Evolutionary conservation across 2,329 filamentous ascomycete genomes (phyloP).

Genomic region (Diplodia sapinea): DNA sequence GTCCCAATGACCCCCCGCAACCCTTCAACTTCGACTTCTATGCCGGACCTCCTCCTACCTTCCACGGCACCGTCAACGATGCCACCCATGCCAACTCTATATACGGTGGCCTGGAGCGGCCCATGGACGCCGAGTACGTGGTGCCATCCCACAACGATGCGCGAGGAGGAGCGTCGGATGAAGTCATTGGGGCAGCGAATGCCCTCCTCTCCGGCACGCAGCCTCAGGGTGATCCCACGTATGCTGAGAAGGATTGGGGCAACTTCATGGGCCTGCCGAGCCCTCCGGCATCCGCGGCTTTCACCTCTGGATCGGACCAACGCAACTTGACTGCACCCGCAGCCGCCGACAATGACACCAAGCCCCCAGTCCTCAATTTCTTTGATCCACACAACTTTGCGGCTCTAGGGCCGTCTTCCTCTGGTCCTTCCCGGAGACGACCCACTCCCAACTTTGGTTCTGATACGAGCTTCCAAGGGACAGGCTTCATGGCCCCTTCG

Average conservation of each 20-base stretch:
- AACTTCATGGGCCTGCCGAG: conserved; percentile 27
- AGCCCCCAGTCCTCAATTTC: conserved; percentile 10
- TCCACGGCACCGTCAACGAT: conserved; percentile 25
- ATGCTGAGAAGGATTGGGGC: conserved; percentile 19
- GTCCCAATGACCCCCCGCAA: background rate
- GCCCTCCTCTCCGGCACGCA: conserved; percentile 28
- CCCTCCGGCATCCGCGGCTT: conserved; percentile 27
- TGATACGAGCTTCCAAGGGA: conserved; percentile 25
- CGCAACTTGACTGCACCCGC: conserved; percentile 11
- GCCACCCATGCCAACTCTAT: conserved; percentile 10
- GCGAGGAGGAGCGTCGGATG: conserved; percentile 16
- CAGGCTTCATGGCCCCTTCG: conserved; percentile 33
- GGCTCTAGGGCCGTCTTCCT: background rate
- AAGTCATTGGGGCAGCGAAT: conserved; percentile 29
- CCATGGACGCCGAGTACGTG: background rate
- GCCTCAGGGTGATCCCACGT: conserved; percentile 19
- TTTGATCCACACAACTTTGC: conserved; percentile 2
- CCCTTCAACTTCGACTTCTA: conserved; percentile 17
- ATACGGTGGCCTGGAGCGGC: background rate
- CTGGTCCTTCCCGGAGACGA: background rate
- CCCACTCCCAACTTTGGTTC: conserved; percentile 22
- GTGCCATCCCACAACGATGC: background rate
- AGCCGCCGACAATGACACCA: background rate
- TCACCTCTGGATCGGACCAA: conserved; percentile 21
- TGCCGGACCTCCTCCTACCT: conserved; percentile 13